These are phyloP conservation scores for Neurospora sp. DNA, from an alignment of 495 filamentous ascomycete genomes.

Conservation along the genomic window DNA sequence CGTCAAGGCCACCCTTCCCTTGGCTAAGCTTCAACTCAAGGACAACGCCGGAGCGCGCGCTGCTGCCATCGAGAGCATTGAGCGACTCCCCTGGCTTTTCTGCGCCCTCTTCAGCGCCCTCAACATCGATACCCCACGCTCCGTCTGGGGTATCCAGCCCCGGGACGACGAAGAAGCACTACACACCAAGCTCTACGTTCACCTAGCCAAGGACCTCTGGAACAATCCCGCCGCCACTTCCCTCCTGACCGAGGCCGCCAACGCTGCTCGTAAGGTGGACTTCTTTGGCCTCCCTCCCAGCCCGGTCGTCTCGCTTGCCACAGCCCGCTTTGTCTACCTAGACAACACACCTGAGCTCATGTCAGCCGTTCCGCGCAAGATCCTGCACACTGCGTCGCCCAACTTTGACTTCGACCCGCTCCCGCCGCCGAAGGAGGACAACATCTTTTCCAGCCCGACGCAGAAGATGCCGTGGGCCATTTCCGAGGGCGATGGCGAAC, in stretches of 20 bases:
- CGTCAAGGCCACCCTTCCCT: constrained; percentile 57
- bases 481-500: neutral
- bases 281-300: constrained; percentile 36
- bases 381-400: constrained; percentile 35
- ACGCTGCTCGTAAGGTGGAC: constrained; percentile 34
- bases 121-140: constrained; percentile 58
- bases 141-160: constrained; percentile 72
- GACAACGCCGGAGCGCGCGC: constrained; percentile 53
- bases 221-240: constrained; percentile 62
- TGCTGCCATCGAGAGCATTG: constrained; percentile 54
- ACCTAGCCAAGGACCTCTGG: constrained; percentile 81
- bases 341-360: constrained; percentile 62
- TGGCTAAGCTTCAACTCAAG: constrained; percentile 62
- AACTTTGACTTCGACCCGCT: constrained; percentile 62
- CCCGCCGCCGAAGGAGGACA: constrained; percentile 41
- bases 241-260: constrained; percentile 62
- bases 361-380: constrained; percentile 40
- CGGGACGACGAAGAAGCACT: constrained; percentile 59
- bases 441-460: constrained; percentile 35
- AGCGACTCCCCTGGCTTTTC: constrained; percentile 71
- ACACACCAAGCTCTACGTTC: constrained; percentile 67
- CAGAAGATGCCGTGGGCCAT: constrained; percentile 22
- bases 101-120: constrained; percentile 65
- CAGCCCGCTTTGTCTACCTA: constrained; percentile 71
- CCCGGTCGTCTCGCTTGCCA: constrained; percentile 31